Conservation (phyloP, 2,329 filamentous ascomycete species). For the Trichoderma sp. region DNA sequence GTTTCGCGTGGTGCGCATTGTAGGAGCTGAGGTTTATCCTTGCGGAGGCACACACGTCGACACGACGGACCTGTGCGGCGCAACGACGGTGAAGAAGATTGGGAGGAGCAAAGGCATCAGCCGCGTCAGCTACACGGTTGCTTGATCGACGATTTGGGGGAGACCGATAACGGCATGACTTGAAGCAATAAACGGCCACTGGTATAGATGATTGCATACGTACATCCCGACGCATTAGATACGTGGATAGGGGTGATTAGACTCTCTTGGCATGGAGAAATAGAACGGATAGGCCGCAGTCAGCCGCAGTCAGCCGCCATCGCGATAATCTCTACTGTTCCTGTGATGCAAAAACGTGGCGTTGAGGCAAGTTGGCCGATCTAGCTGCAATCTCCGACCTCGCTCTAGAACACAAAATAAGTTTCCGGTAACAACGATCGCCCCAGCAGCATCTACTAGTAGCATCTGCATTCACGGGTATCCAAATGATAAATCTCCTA, state of each 20-base stretch:
- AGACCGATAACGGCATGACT: not conserved
- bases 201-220: not conserved
- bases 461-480: not conserved
- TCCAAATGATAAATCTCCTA: not conserved
- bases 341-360: constrained; percentile 12
- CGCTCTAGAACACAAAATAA: not conserved
- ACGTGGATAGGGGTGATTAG: not conserved
- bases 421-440: not conserved
- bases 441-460: not conserved
- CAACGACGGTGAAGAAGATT: constrained; percentile 66
- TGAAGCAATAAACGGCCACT: not conserved
- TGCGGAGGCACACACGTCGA: constrained; percentile 74
- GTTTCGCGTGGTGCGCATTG: constrained; percentile 67
- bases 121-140: constrained; percentile 50
- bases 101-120: constrained; percentile 61
- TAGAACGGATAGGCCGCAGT: not conserved
- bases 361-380: not conserved
- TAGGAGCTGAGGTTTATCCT: constrained; percentile 67
- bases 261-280: not conserved
- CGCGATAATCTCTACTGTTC: not conserved
- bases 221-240: not conserved
- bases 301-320: not conserved
- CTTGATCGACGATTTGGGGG: not conserved
- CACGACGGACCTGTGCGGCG: constrained; percentile 56
- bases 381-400: constrained; percentile 12